Evolutionary conservation across 192 early-diverging fungal species (phyloP).

Genomic region (Linnemannia hyalina): DNA sequence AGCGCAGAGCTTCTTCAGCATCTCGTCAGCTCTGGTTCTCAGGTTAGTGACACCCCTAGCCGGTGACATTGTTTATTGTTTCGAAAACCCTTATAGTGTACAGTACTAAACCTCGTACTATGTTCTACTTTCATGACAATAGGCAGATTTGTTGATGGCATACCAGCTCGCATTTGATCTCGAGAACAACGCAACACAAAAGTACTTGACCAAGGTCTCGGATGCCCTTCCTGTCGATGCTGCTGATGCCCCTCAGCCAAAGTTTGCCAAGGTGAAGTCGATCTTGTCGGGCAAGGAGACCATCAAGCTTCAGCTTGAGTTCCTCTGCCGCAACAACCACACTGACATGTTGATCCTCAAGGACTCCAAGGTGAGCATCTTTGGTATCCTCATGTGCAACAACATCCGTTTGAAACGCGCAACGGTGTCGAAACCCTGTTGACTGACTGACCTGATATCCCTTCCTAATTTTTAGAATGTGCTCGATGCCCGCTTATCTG

Average conservation of each 20-base stretch:
- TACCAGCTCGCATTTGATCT: slow-evolving; percentile 99
- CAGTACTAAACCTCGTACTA: not conserved
- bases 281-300: slow-evolving; percentile 94
- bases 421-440: not conserved
- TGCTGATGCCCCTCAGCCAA: slow-evolving; percentile 37
- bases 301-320: slow-evolving; percentile 94
- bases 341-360: slow-evolving; percentile 97
- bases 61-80: not conserved
- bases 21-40: slow-evolving; percentile 71
- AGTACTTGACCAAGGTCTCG: slow-evolving; percentile 90
- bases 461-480: slow-evolving; percentile 69
- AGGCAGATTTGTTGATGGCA: slow-evolving; percentile 80
- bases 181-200: slow-evolving; percentile 96
- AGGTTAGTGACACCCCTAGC: slow-evolving; percentile 52
- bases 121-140: not conserved
- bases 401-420: not conserved
- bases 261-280: slow-evolving; percentile 72
- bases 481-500: slow-evolving; percentile 90
- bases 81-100: not conserved
- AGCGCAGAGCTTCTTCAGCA: slow-evolving; percentile 82
- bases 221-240: slow-evolving; percentile 65
- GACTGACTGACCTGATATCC: not conserved
- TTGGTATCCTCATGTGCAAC: not conserved
- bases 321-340: slow-evolving; percentile 95
- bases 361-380: slow-evolving; percentile 77